Percentiles rank a stretch among this genome's conserved stretches.
Evolutionary conservation across 2,329 filamentous ascomycete species (phyloP).

Genomic region (Cytospora schulzeri): DNA sequence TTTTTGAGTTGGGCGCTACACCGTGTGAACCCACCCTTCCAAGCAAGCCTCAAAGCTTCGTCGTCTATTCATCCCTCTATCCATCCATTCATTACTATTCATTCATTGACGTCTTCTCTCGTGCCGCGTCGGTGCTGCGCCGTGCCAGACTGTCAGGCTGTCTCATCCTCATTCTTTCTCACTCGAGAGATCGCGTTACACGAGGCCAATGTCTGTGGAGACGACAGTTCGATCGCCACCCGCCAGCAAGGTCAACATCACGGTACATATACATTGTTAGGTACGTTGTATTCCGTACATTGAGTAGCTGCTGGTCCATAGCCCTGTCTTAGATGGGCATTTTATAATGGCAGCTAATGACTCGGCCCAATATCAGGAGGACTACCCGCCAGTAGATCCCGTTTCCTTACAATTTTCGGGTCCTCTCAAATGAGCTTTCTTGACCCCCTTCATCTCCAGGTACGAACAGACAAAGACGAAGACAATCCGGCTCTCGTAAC

Average conservation of each 20-base stretch:
- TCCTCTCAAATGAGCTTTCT: not conserved
- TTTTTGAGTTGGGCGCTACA: not conserved
- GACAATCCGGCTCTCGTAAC: not conserved
- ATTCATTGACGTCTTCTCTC: not conserved
- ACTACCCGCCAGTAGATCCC: not conserved
- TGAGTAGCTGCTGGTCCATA: not conserved
- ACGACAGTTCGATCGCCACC: not conserved
- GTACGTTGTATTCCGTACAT: not conserved
- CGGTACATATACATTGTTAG: not conserved
- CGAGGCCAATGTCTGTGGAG: constrained; percentile 1
- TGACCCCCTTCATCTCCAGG: not conserved
- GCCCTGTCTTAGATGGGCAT: not conserved
- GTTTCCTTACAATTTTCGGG: not conserved
- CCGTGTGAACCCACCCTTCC: not conserved
- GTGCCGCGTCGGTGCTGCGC: not conserved
- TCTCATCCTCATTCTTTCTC: not conserved
- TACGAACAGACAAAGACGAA: not conserved
- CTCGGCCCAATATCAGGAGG: constrained; percentile 1
- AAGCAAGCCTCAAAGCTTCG: not conserved
- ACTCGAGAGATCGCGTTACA: not conserved
- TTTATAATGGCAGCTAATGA: not conserved
- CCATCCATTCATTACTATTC: not conserved
- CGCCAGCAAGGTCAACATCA: not conserved
- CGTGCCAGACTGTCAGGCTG: not conserved
- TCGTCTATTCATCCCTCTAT: not conserved